Evolutionary conservation across 345 rosid species (phyloP), one percentile per base, ranked within the genome.

Genomic region (Litchi chinensis): DNA sequence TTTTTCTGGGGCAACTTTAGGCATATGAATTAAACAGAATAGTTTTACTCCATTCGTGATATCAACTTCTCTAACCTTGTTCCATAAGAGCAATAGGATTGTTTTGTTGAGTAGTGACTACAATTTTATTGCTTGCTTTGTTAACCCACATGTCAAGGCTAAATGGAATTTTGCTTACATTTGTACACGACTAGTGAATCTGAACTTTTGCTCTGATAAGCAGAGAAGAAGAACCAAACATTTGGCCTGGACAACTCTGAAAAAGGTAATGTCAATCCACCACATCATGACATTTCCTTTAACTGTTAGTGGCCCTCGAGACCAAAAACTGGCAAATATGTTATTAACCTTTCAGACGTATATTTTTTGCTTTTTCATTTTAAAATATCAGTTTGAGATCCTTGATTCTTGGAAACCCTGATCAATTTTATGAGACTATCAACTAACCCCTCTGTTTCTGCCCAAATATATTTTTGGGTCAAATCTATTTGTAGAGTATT

Each of bases 171-270:
- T 39, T 68, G 26, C 52, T 59, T 60, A 19, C 22, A 40, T 43
- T 43, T 43, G 19, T 68, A 40, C 10, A n/a, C 12, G 48, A 75
- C 19, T 28, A n/a, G 10, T 41, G 44, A 64, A 75, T 4, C 63
- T 75, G 10, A 28, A 12, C 19, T 43, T 41, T 68, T 19, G 22
- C 54, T 68, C 46, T 19, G 24, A 19, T 40, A 40, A 68, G 32
- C 71, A 43, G 71, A 39, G 50, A 32, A 67, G 73, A 46, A 56
- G 18, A 16, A 73, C 57, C 65, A 57, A 56, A 44, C 76, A 57
- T 52, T 28, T 4, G 21, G 26, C 26, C 40, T 0, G 15, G 22
- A 28, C 15, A 32, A 57, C n/a, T 16, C 65, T 37, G 48, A 37
- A 16, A 32, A 39, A 21, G 65, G 76, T 40, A 59, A 73, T 19